Evolutionary conservation across 306 rosid species (phyloP), one percentile per base, ranked within the genome.

Genomic region (Rosa chinensis): DNA sequence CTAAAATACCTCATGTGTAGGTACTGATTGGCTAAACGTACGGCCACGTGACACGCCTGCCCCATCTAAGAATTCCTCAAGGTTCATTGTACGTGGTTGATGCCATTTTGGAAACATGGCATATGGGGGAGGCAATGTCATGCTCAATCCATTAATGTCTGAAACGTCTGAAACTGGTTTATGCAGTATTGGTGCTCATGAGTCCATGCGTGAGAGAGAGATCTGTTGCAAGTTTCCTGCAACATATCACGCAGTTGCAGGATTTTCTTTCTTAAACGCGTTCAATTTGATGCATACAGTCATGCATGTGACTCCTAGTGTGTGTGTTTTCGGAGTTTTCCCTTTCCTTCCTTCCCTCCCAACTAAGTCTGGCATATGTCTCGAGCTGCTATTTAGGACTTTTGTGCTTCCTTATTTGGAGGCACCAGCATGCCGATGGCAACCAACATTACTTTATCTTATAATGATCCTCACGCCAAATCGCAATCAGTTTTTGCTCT

Each of bases 341-440:
- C 11, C 4, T 9, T 32, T 32, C 37, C 37, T 58, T 21, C 28
- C 63, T 61, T 21, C 1, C 35, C 66, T 23, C 66, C 66, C 39
- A n/a, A n/a, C 28, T 35, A 13, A 53, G 21, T 18, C 56, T 14
- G 56, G 50, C 9, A 0, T 14, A 35, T 28, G 43, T 35, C 43
- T 63, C 71, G 72, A 69, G 79, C 72, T 45, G 79, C 62, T 76
- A 47, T 76, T 62, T 47, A 48, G 6, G 79, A 76, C 79, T 76
- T 76, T 18, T 20, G 62, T 75, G 72, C 35, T 28, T 76, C 61
- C 61, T 62, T 45, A 3, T 47, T 76, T 76, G 47, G 72, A 6
- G 62, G 79, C 58, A 75, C 35, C 44, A 62, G 78, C 78, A 42
- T 58, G 78, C 78, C 78, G 3, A 56, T 73, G 39, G 53, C 25